These are phyloP conservation scores for Rachicladosporium sp. DNA, from an alignment of 2,329 filamentous ascomycete genomes.

Conservation along the genomic window DNA sequence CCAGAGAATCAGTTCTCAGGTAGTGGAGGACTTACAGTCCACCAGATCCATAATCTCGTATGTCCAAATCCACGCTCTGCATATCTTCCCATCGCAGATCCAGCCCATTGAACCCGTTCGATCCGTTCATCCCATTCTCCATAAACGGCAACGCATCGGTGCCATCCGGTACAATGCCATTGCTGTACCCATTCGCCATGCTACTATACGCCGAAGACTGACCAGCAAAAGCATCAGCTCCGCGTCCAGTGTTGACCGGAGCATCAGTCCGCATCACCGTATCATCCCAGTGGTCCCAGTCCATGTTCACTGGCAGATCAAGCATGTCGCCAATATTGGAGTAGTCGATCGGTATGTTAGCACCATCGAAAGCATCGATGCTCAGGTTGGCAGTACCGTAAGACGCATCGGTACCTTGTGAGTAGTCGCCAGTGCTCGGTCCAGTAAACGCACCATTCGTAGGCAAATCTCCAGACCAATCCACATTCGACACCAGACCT, in stretches of 20 bases:
- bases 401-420: background rate
- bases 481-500: conserved; percentile 4
- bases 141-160: conserved; percentile 1
- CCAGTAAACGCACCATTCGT: conserved; percentile 1
- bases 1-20: no score
- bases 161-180: conserved; percentile 3
- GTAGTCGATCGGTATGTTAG: conserved; percentile 11
- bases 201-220: background rate
- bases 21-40: background rate
- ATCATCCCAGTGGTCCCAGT: conserved; percentile 20
- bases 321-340: conserved; percentile 21
- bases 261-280: conserved; percentile 8
- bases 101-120: background rate
- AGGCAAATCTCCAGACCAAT: conserved; percentile 3
- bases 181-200: conserved; percentile 1
- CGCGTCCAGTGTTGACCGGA: background rate
- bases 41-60: conserved; percentile 5
- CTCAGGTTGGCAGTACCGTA: background rate
- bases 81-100: conserved; percentile 6
- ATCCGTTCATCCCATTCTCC: background rate
- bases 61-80: conserved; percentile 9
- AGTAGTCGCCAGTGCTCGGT: no score
- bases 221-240: background rate
- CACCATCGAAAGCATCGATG: background rate
- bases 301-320: conserved; percentile 15